Conservation (phyloP, 352 stramenopile genomes). For the Globisporangium lucens region DNA sequence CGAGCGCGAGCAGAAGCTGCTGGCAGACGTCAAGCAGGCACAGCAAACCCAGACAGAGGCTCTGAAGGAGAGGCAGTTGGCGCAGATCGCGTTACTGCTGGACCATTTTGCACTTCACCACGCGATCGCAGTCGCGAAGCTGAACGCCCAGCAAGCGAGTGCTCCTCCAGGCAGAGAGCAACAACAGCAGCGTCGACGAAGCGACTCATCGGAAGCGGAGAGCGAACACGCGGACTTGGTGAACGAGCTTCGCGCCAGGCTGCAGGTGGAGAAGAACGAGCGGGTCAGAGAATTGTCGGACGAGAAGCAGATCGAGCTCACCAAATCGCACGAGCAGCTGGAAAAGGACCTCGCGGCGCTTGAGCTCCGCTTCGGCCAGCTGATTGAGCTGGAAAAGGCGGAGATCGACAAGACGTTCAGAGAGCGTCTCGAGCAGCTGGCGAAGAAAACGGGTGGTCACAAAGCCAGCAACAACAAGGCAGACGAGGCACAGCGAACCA, state of each 20-base stretch:
- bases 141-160: not conserved
- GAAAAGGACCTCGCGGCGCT: constrained; percentile 7
- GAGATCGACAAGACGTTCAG: constrained; percentile 35
- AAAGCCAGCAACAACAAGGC: constrained; percentile 13
- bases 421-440: constrained; percentile 10
- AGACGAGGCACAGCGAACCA: constrained; percentile 4
- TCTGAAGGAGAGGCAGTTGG: constrained; percentile 41
- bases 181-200: constrained; percentile 12
- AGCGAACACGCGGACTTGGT: constrained; percentile 35
- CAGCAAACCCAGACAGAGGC: constrained; percentile 27
- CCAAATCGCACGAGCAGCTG: constrained; percentile 21
- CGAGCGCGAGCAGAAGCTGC: constrained; percentile 28
- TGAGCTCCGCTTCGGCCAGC: constrained; percentile 15
- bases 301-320: constrained; percentile 36
- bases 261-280: constrained; percentile 53
- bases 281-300: constrained; percentile 35
- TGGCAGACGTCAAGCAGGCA: constrained; percentile 25
- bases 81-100: constrained; percentile 44
- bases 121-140: constrained; percentile 18
- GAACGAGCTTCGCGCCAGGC: constrained; percentile 38
- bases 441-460: not conserved
- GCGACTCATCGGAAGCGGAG: constrained; percentile 1
- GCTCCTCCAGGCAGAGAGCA: constrained; percentile 10
- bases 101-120: constrained; percentile 35
- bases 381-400: constrained; percentile 31